Evolutionary conservation across 495 filamentous ascomycete species (phyloP).

Genomic region (Terfezia claveryi): DNA sequence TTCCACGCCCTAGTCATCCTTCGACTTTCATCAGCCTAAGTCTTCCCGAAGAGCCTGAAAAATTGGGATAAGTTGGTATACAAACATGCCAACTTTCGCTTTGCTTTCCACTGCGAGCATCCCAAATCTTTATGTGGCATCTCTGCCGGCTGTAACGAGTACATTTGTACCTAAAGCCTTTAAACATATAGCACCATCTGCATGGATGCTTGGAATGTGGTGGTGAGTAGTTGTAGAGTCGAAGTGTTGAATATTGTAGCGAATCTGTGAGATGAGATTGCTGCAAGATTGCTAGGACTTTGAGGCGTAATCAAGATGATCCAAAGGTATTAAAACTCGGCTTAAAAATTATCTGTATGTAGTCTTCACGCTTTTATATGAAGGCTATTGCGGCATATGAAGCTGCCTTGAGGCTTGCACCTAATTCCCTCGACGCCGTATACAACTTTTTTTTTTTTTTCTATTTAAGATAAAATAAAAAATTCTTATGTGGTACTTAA

Average conservation of each 20-base stretch:
- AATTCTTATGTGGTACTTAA: too few relatives aligned
- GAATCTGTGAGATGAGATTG: conserved; percentile 18
- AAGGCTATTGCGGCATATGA: not conserved
- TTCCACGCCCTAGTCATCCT: not conserved
- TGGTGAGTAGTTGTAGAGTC: conserved; percentile 23
- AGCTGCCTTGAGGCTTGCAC: not conserved
- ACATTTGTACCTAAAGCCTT: conserved; percentile 25
- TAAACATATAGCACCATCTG: conserved; percentile 33
- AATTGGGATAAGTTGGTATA: too few relatives aligned
- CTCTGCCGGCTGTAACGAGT: conserved; percentile 38
- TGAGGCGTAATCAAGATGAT: too few relatives aligned
- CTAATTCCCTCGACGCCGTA: too few relatives aligned
- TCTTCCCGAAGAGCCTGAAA: not conserved
- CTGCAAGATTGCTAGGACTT: not conserved
- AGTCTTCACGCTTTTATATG: too few relatives aligned
- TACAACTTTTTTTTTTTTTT: too few relatives aligned
- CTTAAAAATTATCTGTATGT: too few relatives aligned
- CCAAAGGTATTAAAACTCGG: too few relatives aligned
- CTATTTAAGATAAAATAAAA: too few relatives aligned
- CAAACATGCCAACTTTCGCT: not conserved
- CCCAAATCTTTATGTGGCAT: conserved; percentile 36
- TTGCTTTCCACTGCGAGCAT: conserved; percentile 24
- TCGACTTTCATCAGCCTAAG: not conserved
- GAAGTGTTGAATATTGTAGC: conserved; percentile 36
- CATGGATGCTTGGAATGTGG: conserved; percentile 27